Evolutionary conservation across 306 rosid species (phyloP).

Genomic region (Chamaecrista fasciculata): DNA sequence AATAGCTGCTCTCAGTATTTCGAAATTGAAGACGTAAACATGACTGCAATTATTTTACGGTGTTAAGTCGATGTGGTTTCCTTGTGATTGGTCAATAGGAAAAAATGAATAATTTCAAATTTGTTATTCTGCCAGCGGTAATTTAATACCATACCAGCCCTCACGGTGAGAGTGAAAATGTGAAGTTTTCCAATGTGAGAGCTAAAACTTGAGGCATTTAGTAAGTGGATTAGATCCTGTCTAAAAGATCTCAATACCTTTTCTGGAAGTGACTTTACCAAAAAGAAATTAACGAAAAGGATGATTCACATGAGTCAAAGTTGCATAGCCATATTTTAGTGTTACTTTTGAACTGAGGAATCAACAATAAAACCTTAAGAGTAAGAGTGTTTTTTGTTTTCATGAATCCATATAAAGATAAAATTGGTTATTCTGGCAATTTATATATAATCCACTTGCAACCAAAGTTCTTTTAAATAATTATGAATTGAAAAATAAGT

Average conservation of each 20-base stretch:
- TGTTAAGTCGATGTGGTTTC: background rate
- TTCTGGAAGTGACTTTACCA: background rate
- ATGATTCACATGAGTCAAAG: slow-evolving; percentile 3
- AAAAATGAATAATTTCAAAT: background rate
- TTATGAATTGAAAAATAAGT: background rate
- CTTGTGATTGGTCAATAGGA: background rate
- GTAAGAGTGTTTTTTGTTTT: background rate
- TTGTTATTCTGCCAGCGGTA: background rate
- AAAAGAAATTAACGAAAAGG: background rate
- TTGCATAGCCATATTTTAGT: slow-evolving; percentile 4
- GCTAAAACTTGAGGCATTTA: background rate
- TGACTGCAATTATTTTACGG: background rate
- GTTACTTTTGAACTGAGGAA: background rate
- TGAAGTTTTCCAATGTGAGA: background rate
- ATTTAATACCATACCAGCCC: background rate
- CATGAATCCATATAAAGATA: background rate
- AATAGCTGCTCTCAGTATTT: background rate
- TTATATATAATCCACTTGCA: background rate
- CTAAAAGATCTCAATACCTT: background rate
- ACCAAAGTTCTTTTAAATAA: background rate
- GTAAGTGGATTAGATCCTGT: background rate
- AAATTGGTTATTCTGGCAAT: background rate
- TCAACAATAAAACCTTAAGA: too few species aligned
- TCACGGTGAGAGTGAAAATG: background rate
- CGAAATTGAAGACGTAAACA: background rate